Conservation (phyloP, 345 rosid genomes). For the Bruguiera parviflora region DNA sequence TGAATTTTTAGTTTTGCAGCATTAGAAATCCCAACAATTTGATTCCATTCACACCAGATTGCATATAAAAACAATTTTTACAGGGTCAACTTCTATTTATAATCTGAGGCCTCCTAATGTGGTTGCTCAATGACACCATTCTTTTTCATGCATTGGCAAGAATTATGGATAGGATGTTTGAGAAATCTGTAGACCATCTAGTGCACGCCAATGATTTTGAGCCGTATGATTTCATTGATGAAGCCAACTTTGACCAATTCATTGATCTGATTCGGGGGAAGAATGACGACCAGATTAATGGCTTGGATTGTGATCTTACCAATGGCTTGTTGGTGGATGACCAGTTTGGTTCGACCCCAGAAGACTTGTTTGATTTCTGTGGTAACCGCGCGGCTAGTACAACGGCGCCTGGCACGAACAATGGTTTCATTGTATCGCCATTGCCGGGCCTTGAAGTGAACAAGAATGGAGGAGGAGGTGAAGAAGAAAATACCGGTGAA, state of each 20-base stretch:
- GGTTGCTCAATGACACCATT: not conserved
- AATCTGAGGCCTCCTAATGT: no score
- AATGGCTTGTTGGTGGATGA: conserved; percentile 31
- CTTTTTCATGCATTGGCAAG: not conserved
- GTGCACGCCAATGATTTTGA: conserved; percentile 27
- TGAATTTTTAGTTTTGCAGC: no score
- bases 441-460: conserved; percentile 41
- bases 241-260: conserved; percentile 58
- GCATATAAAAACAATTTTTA: no score
- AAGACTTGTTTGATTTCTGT: conserved; percentile 23
- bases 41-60: no score
- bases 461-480: conserved; percentile 20
- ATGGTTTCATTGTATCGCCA: conserved; percentile 24
- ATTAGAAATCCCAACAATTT: no score
- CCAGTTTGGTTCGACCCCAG: conserved; percentile 30
- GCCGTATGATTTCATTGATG: conserved; percentile 46
- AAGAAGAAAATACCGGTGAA: conserved; percentile 37
- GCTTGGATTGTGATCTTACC: conserved; percentile 33
- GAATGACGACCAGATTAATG: conserved; percentile 22
- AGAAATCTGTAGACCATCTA: not conserved
- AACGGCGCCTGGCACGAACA: conserved; percentile 27
- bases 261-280: conserved; percentile 53
- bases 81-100: no score
- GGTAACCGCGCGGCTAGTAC: not conserved
- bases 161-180: conserved; percentile 1